These are phyloP conservation scores for Didymellaceae sp. DNA, from an alignment of 2,329 filamentous ascomycete species.

Conservation along the genomic window DNA sequence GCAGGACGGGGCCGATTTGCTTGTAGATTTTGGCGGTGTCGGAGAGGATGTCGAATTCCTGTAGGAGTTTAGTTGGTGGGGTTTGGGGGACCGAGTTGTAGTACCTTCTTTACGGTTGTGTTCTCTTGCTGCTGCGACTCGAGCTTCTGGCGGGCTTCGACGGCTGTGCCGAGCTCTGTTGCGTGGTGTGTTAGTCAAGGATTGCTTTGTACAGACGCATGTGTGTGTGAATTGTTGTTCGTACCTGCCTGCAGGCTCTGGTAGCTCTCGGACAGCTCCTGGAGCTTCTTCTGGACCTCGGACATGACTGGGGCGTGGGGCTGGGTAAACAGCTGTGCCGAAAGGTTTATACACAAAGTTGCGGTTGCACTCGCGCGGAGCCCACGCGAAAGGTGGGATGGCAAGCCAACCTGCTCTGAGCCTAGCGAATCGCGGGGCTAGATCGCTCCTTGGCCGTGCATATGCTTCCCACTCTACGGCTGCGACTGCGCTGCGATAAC, in stretches of 20 bases:
- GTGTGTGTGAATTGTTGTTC: slow-evolving; percentile 22
- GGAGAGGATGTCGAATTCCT: slow-evolving; percentile 83
- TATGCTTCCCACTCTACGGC: slow-evolving; percentile 8
- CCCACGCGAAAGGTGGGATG: slow-evolving; percentile 34
- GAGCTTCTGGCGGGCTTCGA: slow-evolving; percentile 85
- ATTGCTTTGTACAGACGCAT: no score
- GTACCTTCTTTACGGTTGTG: slow-evolving; percentile 79
- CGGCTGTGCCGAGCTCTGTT: slow-evolving; percentile 78
- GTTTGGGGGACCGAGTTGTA: no score
- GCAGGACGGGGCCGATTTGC: slow-evolving; percentile 85
- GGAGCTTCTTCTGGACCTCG: slow-evolving; percentile 76
- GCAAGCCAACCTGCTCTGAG: slow-evolving; percentile 28
- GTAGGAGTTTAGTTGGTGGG: no score
- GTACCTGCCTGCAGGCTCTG: slow-evolving; percentile 83
- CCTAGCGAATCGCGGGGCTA: slow-evolving; percentile 31
- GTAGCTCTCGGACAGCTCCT: slow-evolving; percentile 85
- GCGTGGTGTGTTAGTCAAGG: no score
- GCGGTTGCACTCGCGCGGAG: slow-evolving; percentile 20
- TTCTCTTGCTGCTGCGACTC: slow-evolving; percentile 97
- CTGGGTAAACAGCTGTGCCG: slow-evolving; percentile 33
- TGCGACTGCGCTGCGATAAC: slow-evolving; percentile 4
- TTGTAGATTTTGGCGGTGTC: slow-evolving; percentile 94
- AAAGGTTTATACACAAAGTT: slow-evolving; percentile 28
- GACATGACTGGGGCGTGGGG: slow-evolving; percentile 42
- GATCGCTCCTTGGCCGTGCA: slow-evolving; percentile 16